These are phyloP conservation scores for Sherardia arvensis DNA, from an alignment of 257 asterid species.

Conservation along the genomic window DNA sequence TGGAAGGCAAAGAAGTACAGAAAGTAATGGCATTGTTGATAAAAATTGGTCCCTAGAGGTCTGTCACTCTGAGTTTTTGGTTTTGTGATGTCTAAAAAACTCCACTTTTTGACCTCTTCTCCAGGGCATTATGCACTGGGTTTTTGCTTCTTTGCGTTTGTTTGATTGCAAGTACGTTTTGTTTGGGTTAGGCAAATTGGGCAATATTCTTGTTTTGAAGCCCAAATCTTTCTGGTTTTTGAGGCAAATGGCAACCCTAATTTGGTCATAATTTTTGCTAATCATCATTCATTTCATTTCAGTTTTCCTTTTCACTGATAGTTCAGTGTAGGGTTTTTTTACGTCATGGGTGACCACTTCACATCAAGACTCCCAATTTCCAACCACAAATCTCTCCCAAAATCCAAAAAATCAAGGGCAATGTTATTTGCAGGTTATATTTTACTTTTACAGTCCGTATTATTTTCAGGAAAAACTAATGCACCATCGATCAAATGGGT, in stretches of 20 bases:
- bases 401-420: no score
- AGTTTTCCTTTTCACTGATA: no score
- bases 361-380: background rate
- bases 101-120: background rate
- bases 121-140: background rate
- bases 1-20: background rate
- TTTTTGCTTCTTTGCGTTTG: background rate
- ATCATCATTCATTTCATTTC: background rate
- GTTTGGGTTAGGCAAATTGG: background rate
- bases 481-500: no score
- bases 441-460: no score
- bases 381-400: no score
- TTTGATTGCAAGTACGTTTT: background rate
- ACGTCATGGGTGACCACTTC: background rate
- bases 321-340: background rate
- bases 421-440: no score
- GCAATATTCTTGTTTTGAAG: background rate
- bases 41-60: background rate
- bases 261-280: background rate
- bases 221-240: background rate
- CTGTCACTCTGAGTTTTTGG: background rate
- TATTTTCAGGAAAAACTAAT: no score
- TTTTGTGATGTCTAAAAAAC: background rate
- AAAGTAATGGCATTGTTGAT: background rate
- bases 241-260: background rate